phyloP scores from a whole-genome alignment of 2,329 filamentous ascomycete genomes.

The Ceratocystiopsis sp. region DNA sequence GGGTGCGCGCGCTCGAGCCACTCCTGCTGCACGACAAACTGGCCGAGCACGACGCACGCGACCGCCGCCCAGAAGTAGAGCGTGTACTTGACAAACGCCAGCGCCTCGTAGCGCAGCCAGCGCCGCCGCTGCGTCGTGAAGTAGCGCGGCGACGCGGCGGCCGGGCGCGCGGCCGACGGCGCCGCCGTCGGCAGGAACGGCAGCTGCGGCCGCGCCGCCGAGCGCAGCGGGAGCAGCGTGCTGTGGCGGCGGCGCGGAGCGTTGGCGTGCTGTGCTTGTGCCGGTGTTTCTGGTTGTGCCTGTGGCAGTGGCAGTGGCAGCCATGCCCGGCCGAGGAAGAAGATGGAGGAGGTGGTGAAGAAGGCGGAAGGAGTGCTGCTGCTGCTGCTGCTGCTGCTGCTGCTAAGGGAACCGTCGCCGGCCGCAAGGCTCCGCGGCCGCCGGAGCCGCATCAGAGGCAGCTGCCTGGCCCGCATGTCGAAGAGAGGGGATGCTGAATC shows the following conservation, averaged over 20 bases:
- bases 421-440: too few relatives aligned
- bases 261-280: slow-evolving; percentile 1
- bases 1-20: slow-evolving; percentile 58
- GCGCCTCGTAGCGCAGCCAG: slow-evolving; percentile 55
- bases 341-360: too few relatives aligned
- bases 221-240: too few relatives aligned
- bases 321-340: neutral
- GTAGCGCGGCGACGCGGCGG: slow-evolving; percentile 36
- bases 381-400: too few relatives aligned
- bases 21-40: slow-evolving; percentile 55
- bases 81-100: slow-evolving; percentile 51
- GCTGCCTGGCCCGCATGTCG: too few relatives aligned
- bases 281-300: neutral
- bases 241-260: neutral
- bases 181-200: slow-evolving; percentile 31
- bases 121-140: slow-evolving; percentile 62
- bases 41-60: slow-evolving; percentile 40
- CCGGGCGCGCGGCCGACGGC: neutral
- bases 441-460: too few relatives aligned
- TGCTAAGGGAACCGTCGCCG: too few relatives aligned
- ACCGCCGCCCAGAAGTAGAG: slow-evolving; percentile 47
- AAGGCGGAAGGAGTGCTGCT: too few relatives aligned
- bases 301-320: neutral
- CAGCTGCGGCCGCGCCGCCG: slow-evolving; percentile 22
- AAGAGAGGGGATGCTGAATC: too few relatives aligned